Evolutionary conservation across 805 yeast genomes (phyloP).

Genomic region (Pichia occidentalis): DNA sequence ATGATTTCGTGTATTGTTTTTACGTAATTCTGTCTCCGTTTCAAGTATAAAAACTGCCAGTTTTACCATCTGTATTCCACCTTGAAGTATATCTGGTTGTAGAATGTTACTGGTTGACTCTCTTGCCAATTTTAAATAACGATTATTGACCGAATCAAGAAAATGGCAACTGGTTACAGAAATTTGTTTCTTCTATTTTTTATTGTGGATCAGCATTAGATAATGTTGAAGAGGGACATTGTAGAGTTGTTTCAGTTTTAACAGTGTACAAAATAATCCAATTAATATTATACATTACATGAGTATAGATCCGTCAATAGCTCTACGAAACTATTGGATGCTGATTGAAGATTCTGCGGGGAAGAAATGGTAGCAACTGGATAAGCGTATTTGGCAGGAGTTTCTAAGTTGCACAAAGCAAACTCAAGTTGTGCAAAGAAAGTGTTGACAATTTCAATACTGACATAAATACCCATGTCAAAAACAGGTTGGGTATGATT

Average conservation of each 20-base stretch:
- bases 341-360: constrained; percentile 21
- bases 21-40: too few species aligned
- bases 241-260: constrained; percentile 40
- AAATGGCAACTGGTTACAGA: neutral
- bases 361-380: constrained; percentile 23
- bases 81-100: constrained; percentile 39
- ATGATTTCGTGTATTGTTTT: constrained; percentile 1
- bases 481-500: too few species aligned
- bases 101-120: constrained; percentile 36
- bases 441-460: too few species aligned
- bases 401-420: too few species aligned
- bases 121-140: constrained; percentile 23
- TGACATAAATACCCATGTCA: too few species aligned
- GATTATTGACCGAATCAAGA: constrained; percentile 14
- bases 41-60: neutral
- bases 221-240: constrained; percentile 33
- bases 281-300: constrained; percentile 30
- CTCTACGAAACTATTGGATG: constrained; percentile 16
- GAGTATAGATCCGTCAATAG: constrained; percentile 16
- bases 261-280: constrained; percentile 33
- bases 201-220: constrained; percentile 35
- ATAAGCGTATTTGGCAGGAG: constrained; percentile 21
- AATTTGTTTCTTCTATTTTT: constrained; percentile 30
- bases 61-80: constrained; percentile 36
- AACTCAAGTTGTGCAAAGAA: too few species aligned